These are phyloP conservation scores for Penicillium olsonii DNA, from an alignment of 2,329 filamentous ascomycete species.

Conservation along the genomic window DNA sequence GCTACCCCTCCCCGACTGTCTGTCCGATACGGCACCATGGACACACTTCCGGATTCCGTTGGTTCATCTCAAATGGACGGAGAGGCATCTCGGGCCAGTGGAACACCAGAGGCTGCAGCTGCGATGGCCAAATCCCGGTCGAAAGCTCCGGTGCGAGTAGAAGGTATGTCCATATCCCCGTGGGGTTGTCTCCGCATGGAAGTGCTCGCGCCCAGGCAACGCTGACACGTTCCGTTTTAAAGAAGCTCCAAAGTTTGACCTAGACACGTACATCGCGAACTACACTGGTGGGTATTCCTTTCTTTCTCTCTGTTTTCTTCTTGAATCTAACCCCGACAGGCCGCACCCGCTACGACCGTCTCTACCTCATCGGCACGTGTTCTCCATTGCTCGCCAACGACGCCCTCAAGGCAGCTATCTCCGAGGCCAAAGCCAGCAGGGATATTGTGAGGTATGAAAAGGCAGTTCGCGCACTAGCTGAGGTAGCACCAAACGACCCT, in stretches of 20 bases:
- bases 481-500: conserved; percentile 65
- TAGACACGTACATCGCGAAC: conserved; percentile 87
- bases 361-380: conserved; percentile 76
- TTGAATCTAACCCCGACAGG: conserved; percentile 55
- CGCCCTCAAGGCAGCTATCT: conserved; percentile 74
- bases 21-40: conserved; percentile 22
- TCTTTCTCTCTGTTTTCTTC: neutral
- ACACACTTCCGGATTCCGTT: conserved; percentile 29
- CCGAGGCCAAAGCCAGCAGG: conserved; percentile 72
- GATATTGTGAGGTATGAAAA: conserved; percentile 73
- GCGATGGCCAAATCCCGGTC: neutral
- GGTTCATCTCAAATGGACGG: conserved; percentile 19
- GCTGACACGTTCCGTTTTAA: conserved; percentile 1
- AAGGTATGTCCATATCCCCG: conserved; percentile 29
- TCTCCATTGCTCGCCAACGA: conserved; percentile 77
- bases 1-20: neutral
- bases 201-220: neutral
- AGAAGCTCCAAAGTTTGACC: conserved; percentile 85
- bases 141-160: conserved; percentile 26
- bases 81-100: conserved; percentile 6
- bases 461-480: conserved; percentile 65
- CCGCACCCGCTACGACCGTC: conserved; percentile 75
- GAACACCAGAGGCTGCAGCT: conserved; percentile 1
- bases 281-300: conserved; percentile 65
- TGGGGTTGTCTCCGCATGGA: conserved; percentile 7